phyloP scores from a whole-genome alignment of 148 eudicot species.

The Rhododendron williamsianum region DNA sequence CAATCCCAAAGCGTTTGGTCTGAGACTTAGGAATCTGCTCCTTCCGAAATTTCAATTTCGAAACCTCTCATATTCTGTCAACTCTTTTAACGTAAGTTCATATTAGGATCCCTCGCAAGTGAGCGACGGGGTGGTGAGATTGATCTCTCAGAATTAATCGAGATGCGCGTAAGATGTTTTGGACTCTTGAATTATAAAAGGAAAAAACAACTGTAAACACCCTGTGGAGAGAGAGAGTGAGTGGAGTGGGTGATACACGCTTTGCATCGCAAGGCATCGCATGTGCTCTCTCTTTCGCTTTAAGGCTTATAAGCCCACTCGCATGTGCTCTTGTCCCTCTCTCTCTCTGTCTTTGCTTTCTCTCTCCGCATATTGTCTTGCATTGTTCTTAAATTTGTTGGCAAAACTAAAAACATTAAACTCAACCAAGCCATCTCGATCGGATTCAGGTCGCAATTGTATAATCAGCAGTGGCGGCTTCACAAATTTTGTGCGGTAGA shows the following conservation, averaged over 20 bases:
- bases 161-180: too few species aligned
- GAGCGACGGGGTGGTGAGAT: background rate
- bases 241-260: background rate
- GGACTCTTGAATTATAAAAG: background rate
- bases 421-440: background rate
- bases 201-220: background rate
- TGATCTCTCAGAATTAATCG: too few species aligned
- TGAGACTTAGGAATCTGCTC: too few species aligned
- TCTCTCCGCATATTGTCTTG: background rate
- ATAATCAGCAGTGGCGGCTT: too few species aligned
- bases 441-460: background rate
- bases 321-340: conserved; percentile 29
- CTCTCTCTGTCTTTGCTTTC: background rate
- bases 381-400: background rate
- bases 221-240: background rate
- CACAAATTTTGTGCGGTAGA: too few species aligned
- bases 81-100: too few species aligned
- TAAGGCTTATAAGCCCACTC: conserved; percentile 8
- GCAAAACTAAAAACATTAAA: background rate
- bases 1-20: too few species aligned
- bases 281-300: conserved; percentile 21
- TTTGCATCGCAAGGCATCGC: conserved; percentile 18
- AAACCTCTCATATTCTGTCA: too few species aligned
- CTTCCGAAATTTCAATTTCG: too few species aligned
- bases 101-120: too few species aligned